phyloP scores from a whole-genome alignment of 768 basidiomycete species.

The Nevesoporus exiguus region DNA sequence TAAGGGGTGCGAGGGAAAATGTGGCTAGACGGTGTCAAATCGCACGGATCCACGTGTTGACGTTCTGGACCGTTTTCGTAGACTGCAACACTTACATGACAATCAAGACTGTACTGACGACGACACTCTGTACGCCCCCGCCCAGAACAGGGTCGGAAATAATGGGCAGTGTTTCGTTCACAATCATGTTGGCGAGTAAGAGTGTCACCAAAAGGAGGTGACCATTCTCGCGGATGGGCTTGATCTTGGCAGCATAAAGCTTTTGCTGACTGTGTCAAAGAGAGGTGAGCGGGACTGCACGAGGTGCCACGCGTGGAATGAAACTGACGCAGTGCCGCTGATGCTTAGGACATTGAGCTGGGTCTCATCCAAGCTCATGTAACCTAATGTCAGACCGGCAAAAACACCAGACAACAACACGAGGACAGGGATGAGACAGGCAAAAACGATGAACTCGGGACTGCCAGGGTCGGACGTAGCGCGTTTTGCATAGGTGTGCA shows the following conservation, averaged over 20 bases:
- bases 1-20: background rate
- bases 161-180: slow-evolving; percentile 83
- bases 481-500: slow-evolving; percentile 33
- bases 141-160: slow-evolving; percentile 79
- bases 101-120: slow-evolving; percentile 80
- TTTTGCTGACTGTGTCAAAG: slow-evolving; percentile 60
- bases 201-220: slow-evolving; percentile 81
- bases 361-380: slow-evolving; percentile 91
- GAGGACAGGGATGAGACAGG: slow-evolving; percentile 74
- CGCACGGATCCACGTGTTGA: background rate
- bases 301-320: background rate
- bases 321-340: slow-evolving; percentile 73
- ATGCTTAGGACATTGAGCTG: slow-evolving; percentile 85
- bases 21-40: background rate
- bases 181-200: slow-evolving; percentile 87
- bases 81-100: slow-evolving; percentile 63
- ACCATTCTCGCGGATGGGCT: slow-evolving; percentile 81
- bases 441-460: slow-evolving; percentile 38
- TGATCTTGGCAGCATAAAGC: slow-evolving; percentile 77
- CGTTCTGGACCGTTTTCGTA: background rate
- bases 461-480: slow-evolving; percentile 17
- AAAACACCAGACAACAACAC: slow-evolving; percentile 82
- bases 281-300: background rate
- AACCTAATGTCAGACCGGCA: slow-evolving; percentile 89
- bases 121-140: slow-evolving; percentile 72